Base-by-base conservation (phyloP, 2,329 filamentous ascomycete genomes). In the Pyricularia sp. region DNA sequence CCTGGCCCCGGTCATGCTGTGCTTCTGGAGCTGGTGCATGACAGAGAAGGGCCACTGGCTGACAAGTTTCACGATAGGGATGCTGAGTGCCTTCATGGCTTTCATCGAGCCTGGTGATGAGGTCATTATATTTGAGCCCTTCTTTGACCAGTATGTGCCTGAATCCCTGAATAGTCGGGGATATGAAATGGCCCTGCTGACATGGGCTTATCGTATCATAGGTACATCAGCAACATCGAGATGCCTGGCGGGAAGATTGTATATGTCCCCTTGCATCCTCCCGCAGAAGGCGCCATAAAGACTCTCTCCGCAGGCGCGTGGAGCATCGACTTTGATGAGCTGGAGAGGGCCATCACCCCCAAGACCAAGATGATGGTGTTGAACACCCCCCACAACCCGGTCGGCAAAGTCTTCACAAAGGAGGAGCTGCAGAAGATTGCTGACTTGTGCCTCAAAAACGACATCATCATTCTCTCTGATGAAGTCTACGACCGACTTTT, bases 41-140 rank as follows among this genome's bases (percentile, higher is more conserved):
- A 24, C 16, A 30, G 10, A 6, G 40, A 28, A 55, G 13, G 16
- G 5, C 19, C 40, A 9, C 62, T 49, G 13, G 12, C 33, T 62
- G 6, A 44, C 24, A 13, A 40, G 13, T 6, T 10, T 62, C 22
- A 62, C 24, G 19, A 28, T 59, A 84, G 85, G 91, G 71, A 97
- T 97, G 91, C 81, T 99, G 69, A 93, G 90, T 73, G 94, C 93
- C 0, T 97, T 99, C 73, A 97, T 99, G 94, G 94, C 85, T 2
- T 99, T 99, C 71, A 87, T 99, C 66, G 94, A 99, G 76, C 84
- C 85, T 0, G 94, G 91, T 13, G 94, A 99, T 73, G 94, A 99
- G 76, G 94, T 97, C 69, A 97, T 99, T 69, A 84, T 99, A 65
- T 97, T 99, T 74, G 94, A 99, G 79, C 94, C 94, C 12, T 99